Base-by-base conservation (phyloP, 2,329 filamentous ascomycete species). In the Epichloe scottii region DNA sequence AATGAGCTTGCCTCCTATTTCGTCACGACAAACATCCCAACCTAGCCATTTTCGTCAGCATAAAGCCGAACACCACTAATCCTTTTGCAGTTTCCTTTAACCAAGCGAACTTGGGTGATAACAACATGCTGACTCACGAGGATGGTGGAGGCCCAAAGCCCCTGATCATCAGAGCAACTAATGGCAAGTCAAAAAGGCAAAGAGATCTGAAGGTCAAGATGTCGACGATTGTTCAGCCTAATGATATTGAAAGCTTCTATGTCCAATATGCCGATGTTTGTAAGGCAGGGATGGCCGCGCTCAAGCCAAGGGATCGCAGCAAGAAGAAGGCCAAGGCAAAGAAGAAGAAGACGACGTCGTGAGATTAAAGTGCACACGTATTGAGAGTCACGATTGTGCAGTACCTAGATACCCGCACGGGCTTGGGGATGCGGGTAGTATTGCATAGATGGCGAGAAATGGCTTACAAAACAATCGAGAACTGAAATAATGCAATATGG, bases 301-400 rank as follows among this genome's bases (percentile, higher is more conserved):
- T 98, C 69, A 97, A 95, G 79, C 95, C 95, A 64, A 78, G 93
- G 59, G 91, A 97, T 70, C 79, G 89, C 63, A 95, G 85, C 68
- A 91, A 88, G 76, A 82, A 84, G 72, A 87, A 86, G 65, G 82
- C 85, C 59, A 86, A 85, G 66, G 88, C 85, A 56, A 87, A 84
- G 71, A 80, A 76, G 71, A 86, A 82, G 72, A 83, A 78, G 68
- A 68, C 67, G 0, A 61, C 62, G 8, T 57, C 60, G 38, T 59
- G 42, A 46, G 23, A 7, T 15, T 61, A 79, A 75, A 15, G 73
- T 76, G 51, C 76, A 67, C 37, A 76, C 68, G 14, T 2, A 17
- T n/a, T n/a, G 6, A 38, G 6, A 17, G 23, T n/a, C 26, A 33
- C 23, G 15, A 17, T 33, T 44, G 8, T 11, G 15, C 17, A 33